phyloP scores from a whole-genome alignment of 2,329 filamentous ascomycete genomes.

The Magnaporthiopsis poae region DNA sequence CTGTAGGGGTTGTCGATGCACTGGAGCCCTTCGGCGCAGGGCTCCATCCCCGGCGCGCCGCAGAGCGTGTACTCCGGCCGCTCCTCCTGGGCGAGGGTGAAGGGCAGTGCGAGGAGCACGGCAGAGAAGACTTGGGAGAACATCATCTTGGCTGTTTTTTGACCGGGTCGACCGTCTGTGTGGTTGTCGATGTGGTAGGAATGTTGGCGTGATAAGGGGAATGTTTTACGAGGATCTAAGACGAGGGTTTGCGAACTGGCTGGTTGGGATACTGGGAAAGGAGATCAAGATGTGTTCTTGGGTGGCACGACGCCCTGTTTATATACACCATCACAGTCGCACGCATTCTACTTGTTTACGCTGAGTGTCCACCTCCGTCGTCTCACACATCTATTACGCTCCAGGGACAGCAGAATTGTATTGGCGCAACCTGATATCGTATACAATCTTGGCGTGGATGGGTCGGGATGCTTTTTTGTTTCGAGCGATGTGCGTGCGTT shows the following conservation, averaged over 20 bases:
- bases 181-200: not conserved
- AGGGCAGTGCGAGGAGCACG: not conserved
- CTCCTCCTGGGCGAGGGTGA: not conserved
- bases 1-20: constrained; percentile 2
- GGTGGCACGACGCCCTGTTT: not conserved
- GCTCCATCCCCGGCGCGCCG: not conserved
- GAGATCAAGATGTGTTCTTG: not conserved
- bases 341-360: not conserved
- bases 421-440: not conserved
- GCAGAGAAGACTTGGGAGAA: not conserved
- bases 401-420: not conserved
- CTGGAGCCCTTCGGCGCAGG: not conserved
- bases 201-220: not conserved
- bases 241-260: not conserved
- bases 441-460: not conserved
- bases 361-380: not conserved
- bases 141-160: not conserved
- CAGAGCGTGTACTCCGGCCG: not conserved
- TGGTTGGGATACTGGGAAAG: not conserved
- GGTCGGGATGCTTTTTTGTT: not conserved
- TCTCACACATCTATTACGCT: not conserved
- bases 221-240: not conserved
- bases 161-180: not conserved
- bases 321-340: not conserved
- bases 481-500: not conserved